Evolutionary conservation across 768 basidiomycete genomes (phyloP).

Genomic region (Lactarius psammicola): DNA sequence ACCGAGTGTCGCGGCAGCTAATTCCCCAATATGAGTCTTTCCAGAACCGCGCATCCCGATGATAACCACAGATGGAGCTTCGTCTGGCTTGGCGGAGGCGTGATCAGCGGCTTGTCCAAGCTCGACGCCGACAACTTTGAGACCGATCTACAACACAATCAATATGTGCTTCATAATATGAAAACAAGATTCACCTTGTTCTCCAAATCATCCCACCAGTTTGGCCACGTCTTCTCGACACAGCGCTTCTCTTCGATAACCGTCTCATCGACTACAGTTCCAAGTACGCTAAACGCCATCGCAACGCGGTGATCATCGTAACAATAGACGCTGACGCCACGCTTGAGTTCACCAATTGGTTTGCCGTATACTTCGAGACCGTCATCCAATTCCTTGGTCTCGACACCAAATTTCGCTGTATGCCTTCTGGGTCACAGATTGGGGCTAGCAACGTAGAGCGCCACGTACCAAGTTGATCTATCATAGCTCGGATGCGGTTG

Average conservation of each 20-base stretch:
- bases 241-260: constrained; percentile 94
- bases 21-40: constrained; percentile 82
- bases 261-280: constrained; percentile 67
- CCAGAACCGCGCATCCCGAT: constrained; percentile 98
- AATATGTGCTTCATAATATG: neutral
- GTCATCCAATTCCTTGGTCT: constrained; percentile 89
- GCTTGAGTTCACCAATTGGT: constrained; percentile 56
- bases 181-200: constrained; percentile 66
- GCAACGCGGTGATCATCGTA: constrained; percentile 99
- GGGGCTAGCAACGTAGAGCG: neutral
- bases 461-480: constrained; percentile 83
- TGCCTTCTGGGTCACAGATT: neutral
- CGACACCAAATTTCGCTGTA: constrained; percentile 89
- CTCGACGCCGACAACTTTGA: constrained; percentile 84
- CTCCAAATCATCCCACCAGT: constrained; percentile 98
- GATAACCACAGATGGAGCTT: constrained; percentile 64
- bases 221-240: constrained; percentile 99
- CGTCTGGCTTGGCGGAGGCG: constrained; percentile 41
- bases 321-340: constrained; percentile 84
- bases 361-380: constrained; percentile 88
- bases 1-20: constrained; percentile 70
- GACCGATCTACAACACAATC: constrained; percentile 66
- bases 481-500: constrained; percentile 95
- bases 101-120: constrained; percentile 45
- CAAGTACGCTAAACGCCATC: constrained; percentile 95